Conservation (phyloP, 768 basidiomycete species). For the Collybia sordida region DNA sequence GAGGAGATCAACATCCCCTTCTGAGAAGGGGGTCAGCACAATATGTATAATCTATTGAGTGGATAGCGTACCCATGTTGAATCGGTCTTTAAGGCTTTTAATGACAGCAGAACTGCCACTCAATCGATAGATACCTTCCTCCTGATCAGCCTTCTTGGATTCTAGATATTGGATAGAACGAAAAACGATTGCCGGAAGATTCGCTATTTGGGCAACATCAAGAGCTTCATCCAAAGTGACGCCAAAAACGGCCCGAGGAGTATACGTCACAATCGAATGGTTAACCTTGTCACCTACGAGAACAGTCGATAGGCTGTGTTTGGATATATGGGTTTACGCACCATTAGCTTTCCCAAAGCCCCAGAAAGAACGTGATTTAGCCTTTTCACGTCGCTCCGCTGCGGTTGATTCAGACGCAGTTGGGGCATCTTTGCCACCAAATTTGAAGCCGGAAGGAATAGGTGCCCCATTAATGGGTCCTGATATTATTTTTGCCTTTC, state of each 20-base stretch:
- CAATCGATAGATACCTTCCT: slow-evolving; percentile 96
- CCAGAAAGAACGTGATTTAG: slow-evolving; percentile 93
- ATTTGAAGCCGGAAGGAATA: slow-evolving; percentile 89
- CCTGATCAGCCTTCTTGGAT: slow-evolving; percentile 89
- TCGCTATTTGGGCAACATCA: slow-evolving; percentile 85
- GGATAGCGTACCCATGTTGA: slow-evolving; percentile 72
- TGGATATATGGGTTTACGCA: slow-evolving; percentile 19
- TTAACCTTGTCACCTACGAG: slow-evolving; percentile 32
- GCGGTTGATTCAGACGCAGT: slow-evolving; percentile 34
- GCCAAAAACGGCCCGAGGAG: slow-evolving; percentile 82
- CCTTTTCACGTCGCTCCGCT: slow-evolving; percentile 84
- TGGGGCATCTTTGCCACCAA: slow-evolving; percentile 70
- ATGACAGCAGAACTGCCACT: slow-evolving; percentile 95
- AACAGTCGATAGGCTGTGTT: slow-evolving; percentile 8
- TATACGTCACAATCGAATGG: slow-evolving; percentile 34
- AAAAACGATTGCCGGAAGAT: slow-evolving; percentile 92
- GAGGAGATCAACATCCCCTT: slow-evolving; percentile 94
- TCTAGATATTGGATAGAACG: slow-evolving; percentile 95
- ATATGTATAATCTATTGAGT: slow-evolving; percentile 7
- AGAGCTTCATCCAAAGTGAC: slow-evolving; percentile 86
- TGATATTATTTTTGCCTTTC: slow-evolving; percentile 79
- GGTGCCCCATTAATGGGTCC: slow-evolving; percentile 83
- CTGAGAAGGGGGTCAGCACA: slow-evolving; percentile 38
- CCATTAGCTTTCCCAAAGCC: slow-evolving; percentile 75
- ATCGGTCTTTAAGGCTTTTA: slow-evolving; percentile 89